A percentile compares a stretch with the other conserved stretches of the same genome.
These are phyloP conservation scores for Amniculicola lignicola DNA, from an alignment of 495 filamentous ascomycete species.

Conservation along the genomic window DNA sequence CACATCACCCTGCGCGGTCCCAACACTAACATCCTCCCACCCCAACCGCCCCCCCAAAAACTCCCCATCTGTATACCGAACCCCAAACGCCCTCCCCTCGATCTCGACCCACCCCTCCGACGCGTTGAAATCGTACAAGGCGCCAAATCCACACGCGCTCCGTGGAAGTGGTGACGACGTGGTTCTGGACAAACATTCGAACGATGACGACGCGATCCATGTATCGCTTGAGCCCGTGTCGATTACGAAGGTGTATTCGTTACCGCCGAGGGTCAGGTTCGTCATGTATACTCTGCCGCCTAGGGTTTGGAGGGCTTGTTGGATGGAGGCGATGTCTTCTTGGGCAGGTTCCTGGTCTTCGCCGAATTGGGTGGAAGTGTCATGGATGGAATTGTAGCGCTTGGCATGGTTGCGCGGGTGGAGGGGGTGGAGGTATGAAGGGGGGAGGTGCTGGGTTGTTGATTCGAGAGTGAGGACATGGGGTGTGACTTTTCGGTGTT, in stretches of 20 bases:
- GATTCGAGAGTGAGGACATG: slow-evolving; percentile 3
- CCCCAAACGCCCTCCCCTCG: slow-evolving; percentile 53
- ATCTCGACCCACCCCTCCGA: slow-evolving; percentile 44
- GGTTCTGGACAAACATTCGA: slow-evolving; percentile 46
- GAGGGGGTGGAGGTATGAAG: too few species aligned
- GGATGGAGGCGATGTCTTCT: neutral
- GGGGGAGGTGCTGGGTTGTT: neutral
- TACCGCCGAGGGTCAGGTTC: slow-evolving; percentile 39
- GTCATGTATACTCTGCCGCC: slow-evolving; percentile 34
- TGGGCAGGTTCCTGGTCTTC: neutral
- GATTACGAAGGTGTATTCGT: slow-evolving; percentile 49
- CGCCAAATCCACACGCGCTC: slow-evolving; percentile 50
- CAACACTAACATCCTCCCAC: slow-evolving; percentile 43
- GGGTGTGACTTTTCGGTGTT: slow-evolving; percentile 8
- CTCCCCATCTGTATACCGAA: slow-evolving; percentile 60
- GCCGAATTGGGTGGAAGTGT: too few species aligned
- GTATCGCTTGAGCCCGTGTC: slow-evolving; percentile 65
- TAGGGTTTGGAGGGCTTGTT: slow-evolving; percentile 13
- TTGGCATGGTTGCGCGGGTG: neutral
- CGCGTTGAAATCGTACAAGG: slow-evolving; percentile 41
- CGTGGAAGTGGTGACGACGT: slow-evolving; percentile 33
- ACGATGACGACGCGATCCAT: slow-evolving; percentile 52
- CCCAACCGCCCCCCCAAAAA: slow-evolving; percentile 56
- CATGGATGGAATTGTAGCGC: neutral
- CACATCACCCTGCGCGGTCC: neutral